Base-by-base conservation (phyloP, 192 early-diverging fungal species). In the Pilaira anomala region DNA sequence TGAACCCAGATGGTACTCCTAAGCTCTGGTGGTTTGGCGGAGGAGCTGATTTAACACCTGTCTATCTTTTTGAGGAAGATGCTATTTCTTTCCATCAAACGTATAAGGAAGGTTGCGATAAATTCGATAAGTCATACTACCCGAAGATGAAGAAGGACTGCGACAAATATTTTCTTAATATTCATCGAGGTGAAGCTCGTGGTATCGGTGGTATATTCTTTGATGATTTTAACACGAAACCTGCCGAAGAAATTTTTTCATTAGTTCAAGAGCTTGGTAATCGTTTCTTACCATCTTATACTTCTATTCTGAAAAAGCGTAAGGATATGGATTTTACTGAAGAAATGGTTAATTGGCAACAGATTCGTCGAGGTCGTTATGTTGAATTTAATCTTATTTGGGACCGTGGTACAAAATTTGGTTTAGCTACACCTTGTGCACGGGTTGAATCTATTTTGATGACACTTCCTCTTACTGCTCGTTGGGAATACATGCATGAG, bases 151-250 rank as follows among this genome's bases (percentile, higher is more conserved):
- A 99, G 78, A 84, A 88, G 45, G 95, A 92, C 90, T 95, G 93
- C 73, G 97, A 99, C 68, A 79, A 84, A 24, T 99, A 99, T 72
- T 99, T 99, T 71, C 75, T 83, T 66, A 86, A 87, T 59, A 75
- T 81, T 1, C 97, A 99, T 69, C 84, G 96, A 9, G 65, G 76
- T 5, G 97, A 99, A 72, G 80, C 85, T n/a, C 91, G 97, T 39
- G 97, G 97, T 1, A 75, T 99, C 54, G 97, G 97, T 29, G 97
- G 97, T 21, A 95, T 97, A 66, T 97, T 99, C 72, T 99, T 97
- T 77, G 97, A 99, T 66, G 95, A 99, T 66, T 73, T 97, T 46
- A 85, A 88, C 54, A 76, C 85, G 41, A 83, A 84, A 66, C 45
- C 68, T 30, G 77, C 79, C 3, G 89, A 96, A 45, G 79, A 91